A percentile compares a stretch with the other conserved stretches of the same genome.
These are phyloP conservation scores for Sporisorium scitamineum DNA, from an alignment of 1,284 basidiomycete genomes.

Conservation along the genomic window DNA sequence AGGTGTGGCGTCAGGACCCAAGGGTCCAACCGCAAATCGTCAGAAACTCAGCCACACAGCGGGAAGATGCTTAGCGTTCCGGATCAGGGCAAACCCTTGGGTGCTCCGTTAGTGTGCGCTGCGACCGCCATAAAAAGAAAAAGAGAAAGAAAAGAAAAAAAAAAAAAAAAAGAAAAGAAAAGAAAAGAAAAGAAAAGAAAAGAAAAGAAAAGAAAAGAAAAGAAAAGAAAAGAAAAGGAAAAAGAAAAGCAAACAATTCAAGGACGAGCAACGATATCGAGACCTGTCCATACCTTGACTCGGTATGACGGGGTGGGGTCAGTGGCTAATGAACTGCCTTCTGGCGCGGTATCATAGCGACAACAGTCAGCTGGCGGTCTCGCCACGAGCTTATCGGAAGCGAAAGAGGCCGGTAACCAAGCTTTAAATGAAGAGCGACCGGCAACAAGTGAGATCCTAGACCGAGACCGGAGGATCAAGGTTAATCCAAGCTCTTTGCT, in stretches of 20 bases:
- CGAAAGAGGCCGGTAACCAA: not conserved
- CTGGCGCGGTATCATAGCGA: not conserved
- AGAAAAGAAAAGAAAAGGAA: not conserved
- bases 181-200: not conserved
- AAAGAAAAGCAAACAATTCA: not conserved
- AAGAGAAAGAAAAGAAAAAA: too few relatives aligned
- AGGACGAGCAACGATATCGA: too few relatives aligned
- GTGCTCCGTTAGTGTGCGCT: too few relatives aligned
- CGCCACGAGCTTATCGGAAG: not conserved
- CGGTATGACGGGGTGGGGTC: too few relatives aligned
- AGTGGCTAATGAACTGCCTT: not conserved
- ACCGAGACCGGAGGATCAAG: too few relatives aligned
- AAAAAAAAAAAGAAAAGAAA: too few relatives aligned
- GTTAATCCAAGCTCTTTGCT: not conserved
- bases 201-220: not conserved
- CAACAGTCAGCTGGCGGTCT: not conserved
- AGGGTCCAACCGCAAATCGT: conserved; percentile 9
- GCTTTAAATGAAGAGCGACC: too few relatives aligned
- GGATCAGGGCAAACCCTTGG: too few relatives aligned
- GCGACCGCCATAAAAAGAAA: too few relatives aligned
- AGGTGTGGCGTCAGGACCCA: conserved; percentile 8
- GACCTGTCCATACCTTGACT: too few relatives aligned
- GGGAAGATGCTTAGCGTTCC: too few relatives aligned
- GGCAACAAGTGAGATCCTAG: not conserved
- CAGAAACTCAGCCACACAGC: not conserved